Evolutionary conservation across 192 early-diverging fungal genomes (phyloP).

Genomic region (Geranomyces variabilis): DNA sequence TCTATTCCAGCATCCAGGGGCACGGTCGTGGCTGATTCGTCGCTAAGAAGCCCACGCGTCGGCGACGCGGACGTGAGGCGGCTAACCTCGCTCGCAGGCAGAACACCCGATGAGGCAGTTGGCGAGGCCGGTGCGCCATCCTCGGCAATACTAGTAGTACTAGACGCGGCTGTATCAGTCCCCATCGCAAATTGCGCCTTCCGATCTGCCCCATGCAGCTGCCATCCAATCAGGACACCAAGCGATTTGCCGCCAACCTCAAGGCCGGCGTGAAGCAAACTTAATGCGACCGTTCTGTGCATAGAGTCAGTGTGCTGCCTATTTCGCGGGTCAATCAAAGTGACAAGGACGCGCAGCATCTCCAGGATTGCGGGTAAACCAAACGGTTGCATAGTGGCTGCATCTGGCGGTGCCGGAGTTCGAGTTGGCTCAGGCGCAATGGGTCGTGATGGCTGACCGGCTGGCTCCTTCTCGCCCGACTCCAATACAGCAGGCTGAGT

Average conservation of each 20-base stretch:
- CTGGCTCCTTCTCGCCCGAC: neutral
- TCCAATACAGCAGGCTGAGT: neutral
- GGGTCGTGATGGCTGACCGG: too few relatives aligned
- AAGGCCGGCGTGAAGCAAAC: slow-evolving; percentile 83
- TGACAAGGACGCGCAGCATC: slow-evolving; percentile 86
- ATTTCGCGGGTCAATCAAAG: slow-evolving; percentile 87
- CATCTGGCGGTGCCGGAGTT: neutral
- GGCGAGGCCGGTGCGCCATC: neutral
- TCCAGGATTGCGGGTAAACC: slow-evolving; percentile 88
- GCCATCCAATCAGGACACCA: slow-evolving; percentile 55
- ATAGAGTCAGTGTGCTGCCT: slow-evolving; percentile 92
- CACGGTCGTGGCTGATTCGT: neutral
- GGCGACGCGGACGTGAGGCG: neutral
- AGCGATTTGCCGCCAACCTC: slow-evolving; percentile 85
- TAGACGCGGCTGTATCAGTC: neutral
- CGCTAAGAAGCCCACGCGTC: neutral
- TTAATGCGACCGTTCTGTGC: slow-evolving; percentile 83
- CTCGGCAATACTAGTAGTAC: neutral
- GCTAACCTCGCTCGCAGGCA: neutral
- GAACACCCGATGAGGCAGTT: neutral
- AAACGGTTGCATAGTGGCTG: slow-evolving; percentile 52
- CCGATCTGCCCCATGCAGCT: slow-evolving; percentile 22
- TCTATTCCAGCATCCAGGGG: slow-evolving; percentile 18
- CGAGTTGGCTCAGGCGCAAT: neutral
- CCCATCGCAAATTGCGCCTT: neutral